A percentile compares a stretch with the other conserved stretches of the same genome.
Conservation (phyloP, 2,329 filamentous ascomycete species). For the Fusarium dimerum region DNA sequence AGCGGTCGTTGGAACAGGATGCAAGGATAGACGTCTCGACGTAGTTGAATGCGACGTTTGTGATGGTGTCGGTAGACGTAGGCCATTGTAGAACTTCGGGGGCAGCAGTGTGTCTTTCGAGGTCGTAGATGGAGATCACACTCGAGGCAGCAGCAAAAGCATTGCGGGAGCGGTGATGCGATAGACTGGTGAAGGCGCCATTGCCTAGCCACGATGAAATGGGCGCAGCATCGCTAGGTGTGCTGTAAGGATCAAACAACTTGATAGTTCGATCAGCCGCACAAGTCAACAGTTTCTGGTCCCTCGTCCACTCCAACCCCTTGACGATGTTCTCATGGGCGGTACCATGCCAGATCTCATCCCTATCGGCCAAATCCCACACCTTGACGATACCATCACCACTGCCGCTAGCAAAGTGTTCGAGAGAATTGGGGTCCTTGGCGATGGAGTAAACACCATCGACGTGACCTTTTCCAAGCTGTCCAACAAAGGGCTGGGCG, state of each 20-base stretch:
- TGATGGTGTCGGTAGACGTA: constrained; percentile 87
- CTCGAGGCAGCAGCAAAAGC: constrained; percentile 79
- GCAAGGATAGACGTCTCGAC: constrained; percentile 90
- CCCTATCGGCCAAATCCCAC: constrained; percentile 74
- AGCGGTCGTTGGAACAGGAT: constrained; percentile 81
- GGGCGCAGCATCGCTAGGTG: constrained; percentile 66
- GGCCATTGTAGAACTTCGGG: constrained; percentile 86
- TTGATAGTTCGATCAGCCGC: constrained; percentile 86
- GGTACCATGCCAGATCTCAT: constrained; percentile 74
- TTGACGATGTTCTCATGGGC: constrained; percentile 96
- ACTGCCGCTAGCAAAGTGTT: constrained; percentile 78
- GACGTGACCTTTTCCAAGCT: constrained; percentile 87
- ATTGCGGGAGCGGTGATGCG: constrained; percentile 77
- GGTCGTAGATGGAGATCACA: constrained; percentile 84
- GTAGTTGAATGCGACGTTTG: constrained; percentile 84
- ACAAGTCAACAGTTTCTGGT: constrained; percentile 83
- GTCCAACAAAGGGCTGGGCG: constrained; percentile 70
- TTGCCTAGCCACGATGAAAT: constrained; percentile 82
- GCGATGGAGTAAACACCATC: constrained; percentile 81
- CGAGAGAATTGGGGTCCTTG: constrained; percentile 74
- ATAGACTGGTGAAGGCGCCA: constrained; percentile 79
- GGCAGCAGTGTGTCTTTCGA: constrained; percentile 76
- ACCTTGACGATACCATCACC: constrained; percentile 94
- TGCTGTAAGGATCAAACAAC: constrained; percentile 86
- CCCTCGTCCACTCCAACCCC: constrained; percentile 83